phyloP scores from a whole-genome alignment of 1,284 basidiomycete species.

The Trichosporon sp. region DNA sequence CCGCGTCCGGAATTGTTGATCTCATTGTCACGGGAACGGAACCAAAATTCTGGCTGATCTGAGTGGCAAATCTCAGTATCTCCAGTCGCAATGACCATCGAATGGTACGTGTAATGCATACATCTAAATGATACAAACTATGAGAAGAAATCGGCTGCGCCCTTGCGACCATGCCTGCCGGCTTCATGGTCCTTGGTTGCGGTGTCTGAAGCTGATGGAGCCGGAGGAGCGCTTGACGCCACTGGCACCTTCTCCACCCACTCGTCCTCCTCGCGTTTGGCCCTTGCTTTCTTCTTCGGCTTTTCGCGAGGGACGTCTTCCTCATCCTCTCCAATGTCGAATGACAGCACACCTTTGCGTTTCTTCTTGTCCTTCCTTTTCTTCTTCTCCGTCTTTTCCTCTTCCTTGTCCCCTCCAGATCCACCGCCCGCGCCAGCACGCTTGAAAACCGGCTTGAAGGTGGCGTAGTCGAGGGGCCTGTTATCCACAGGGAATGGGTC shows the following conservation, averaged over 20 bases:
- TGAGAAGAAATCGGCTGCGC: conserved; percentile 52
- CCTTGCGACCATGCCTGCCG: conserved; percentile 36
- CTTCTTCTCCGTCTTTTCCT: conserved; percentile 56
- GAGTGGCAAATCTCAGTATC: neutral
- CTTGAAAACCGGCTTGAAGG: conserved; percentile 65
- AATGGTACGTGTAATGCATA: neutral
- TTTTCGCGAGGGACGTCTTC: conserved; percentile 40
- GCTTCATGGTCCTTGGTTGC: neutral
- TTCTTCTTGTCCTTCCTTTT: conserved; percentile 53
- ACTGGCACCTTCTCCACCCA: conserved; percentile 59
- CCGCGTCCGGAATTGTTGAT: neutral
- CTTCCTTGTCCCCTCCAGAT: conserved; percentile 26
- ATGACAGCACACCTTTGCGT: conserved; percentile 66
- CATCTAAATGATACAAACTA: conserved; percentile 30
- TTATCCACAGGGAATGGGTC: conserved; percentile 38
- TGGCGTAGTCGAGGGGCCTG: conserved; percentile 43
- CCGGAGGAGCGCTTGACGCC: conserved; percentile 6
- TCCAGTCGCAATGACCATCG: neutral
- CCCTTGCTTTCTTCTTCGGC: conserved; percentile 53
- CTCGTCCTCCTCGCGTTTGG: conserved; percentile 59
- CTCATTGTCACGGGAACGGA: neutral
- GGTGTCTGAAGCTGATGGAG: neutral
- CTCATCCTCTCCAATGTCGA: conserved; percentile 65
- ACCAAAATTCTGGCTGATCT: neutral
- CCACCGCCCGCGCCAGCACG: conserved; percentile 8